A percentile compares a stretch with the other conserved stretches of the same genome.
phyloP scores from a whole-genome alignment of 1,139 yeast species.

The Pichia cactophila region DNA sequence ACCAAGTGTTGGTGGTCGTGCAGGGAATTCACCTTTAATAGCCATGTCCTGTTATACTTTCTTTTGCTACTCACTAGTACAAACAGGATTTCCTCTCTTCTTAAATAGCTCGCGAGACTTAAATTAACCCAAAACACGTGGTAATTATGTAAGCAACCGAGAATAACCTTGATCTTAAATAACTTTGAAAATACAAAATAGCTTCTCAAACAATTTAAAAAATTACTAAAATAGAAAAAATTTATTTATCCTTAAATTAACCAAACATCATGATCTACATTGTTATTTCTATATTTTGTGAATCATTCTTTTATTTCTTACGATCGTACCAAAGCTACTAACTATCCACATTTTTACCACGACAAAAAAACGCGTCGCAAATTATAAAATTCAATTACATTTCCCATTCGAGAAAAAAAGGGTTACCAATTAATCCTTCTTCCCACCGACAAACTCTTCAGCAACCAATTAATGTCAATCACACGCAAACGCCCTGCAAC shows the following conservation, averaged over 20 bases:
- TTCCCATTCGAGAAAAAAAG: not conserved
- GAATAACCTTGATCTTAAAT: no score
- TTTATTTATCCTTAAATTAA: no score
- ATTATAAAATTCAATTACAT: not conserved
- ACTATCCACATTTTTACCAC: not conserved
- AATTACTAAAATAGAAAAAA: no score
- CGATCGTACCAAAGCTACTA: no score
- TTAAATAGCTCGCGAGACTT: no score
- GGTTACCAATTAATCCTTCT: not conserved
- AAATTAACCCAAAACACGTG: not conserved
- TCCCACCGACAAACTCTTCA: not conserved
- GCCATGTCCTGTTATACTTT: constrained; percentile 1
- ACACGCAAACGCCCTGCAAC: not conserved
- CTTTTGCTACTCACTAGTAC: not conserved
- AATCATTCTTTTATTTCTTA: no score
- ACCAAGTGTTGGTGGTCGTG: constrained; percentile 16
- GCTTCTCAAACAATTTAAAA: no score
- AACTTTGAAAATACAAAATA: no score
- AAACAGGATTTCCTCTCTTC: not conserved
- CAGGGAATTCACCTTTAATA: constrained; percentile 16
- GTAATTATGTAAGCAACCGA: not conserved
- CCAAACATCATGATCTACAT: no score
- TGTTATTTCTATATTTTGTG: no score
- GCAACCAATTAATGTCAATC: not conserved
- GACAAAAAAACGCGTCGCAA: not conserved